A percentile compares a stretch with the other conserved stretches of the same genome.
phyloP scores from a whole-genome alignment of 1,139 yeast genomes.

The Meyerozyma elateridarum region DNA sequence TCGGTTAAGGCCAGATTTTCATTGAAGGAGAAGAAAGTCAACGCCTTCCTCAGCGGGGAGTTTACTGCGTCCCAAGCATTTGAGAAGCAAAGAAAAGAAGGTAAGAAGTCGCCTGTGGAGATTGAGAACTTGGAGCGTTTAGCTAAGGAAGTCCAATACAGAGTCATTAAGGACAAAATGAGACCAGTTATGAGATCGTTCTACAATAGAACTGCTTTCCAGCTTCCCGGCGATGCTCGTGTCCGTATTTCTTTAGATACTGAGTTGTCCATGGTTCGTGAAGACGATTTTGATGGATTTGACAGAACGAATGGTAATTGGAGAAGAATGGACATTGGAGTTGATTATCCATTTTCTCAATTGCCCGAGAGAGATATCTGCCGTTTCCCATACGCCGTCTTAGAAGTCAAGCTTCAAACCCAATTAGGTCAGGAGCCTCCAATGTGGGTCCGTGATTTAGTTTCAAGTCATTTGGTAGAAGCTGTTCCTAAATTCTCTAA shows the following conservation, averaged over 20 bases:
- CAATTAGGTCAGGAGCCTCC: conserved; percentile 99
- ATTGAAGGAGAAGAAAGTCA: conserved; percentile 85
- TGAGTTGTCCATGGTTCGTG: conserved; percentile 92
- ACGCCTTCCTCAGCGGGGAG: conserved; percentile 74
- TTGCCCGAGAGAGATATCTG: conserved; percentile 80
- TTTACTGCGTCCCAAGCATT: conserved; percentile 86
- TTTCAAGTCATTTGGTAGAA: conserved; percentile 88
- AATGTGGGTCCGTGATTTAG: conserved; percentile 90
- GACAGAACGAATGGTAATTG: conserved; percentile 91
- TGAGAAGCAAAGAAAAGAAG: conserved; percentile 88
- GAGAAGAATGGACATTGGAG: conserved; percentile 98
- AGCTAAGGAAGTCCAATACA: conserved; percentile 89
- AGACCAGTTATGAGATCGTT: conserved; percentile 95
- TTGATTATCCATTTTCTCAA: conserved; percentile 90
- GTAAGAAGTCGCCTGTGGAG: conserved; percentile 80
- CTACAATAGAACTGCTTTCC: conserved; percentile 97
- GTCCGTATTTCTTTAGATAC: conserved; percentile 97
- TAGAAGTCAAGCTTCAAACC: conserved; percentile 94
- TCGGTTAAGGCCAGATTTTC: conserved; percentile 96
- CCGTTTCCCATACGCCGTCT: conserved; percentile 93
- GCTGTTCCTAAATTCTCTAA: conserved; percentile 97
- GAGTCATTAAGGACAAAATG: conserved; percentile 74
- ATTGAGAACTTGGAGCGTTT: conserved; percentile 87
- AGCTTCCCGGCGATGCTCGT: conserved; percentile 97
- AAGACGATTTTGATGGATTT: conserved; percentile 89